Conservation (phyloP, 345 rosid genomes). For the Heritiera littoralis region DNA sequence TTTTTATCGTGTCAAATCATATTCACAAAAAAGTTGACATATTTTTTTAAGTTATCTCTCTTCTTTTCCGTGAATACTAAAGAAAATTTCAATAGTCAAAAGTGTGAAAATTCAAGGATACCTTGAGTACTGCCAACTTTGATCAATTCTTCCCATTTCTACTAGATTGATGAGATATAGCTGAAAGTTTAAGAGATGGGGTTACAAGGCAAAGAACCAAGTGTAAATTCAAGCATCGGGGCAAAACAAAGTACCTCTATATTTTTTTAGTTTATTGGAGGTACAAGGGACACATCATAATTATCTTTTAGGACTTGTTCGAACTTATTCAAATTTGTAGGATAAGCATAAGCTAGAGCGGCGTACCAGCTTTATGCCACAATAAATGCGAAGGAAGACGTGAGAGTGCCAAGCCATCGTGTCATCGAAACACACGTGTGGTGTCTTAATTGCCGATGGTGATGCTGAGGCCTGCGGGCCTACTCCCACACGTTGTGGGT, state of each 20-base stretch:
- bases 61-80: background rate
- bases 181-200: background rate
- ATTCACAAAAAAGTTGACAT: background rate
- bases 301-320: background rate
- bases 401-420: conserved; percentile 2
- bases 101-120: too few relatives aligned
- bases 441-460: conserved; percentile 27
- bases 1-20: too few relatives aligned
- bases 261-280: too few relatives aligned
- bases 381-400: conserved; percentile 10
- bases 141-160: too few relatives aligned
- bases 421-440: conserved; percentile 32
- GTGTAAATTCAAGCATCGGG: background rate
- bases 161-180: too few relatives aligned
- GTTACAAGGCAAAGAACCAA: background rate
- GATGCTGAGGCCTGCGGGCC: conserved; percentile 31
- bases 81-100: too few relatives aligned
- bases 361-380: background rate
- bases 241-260: background rate
- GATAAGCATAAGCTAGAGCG: background rate
- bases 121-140: too few relatives aligned
- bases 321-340: background rate
- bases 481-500: conserved; percentile 25
- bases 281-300: background rate
- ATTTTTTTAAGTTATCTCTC: background rate